Base-by-base conservation (phyloP, 176 grass and related monocot species). In the Zea mays region DNA sequence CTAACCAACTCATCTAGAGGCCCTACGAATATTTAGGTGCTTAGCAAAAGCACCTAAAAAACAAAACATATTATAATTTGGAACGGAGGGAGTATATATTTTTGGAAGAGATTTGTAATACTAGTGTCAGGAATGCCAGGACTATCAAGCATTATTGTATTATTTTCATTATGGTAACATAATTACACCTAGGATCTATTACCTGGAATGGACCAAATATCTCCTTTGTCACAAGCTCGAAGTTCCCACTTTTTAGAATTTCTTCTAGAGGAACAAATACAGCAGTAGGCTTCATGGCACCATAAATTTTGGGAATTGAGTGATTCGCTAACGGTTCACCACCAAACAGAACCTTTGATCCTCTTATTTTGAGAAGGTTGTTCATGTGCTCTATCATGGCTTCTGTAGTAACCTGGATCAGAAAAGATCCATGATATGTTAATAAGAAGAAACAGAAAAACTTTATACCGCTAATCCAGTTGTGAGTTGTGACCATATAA, bases 151-250 rank as follows among this genome's bases (percentile, higher is more conserved):
- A 76, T 54, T 49, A 3, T 1, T 12, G 5, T 50, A 52, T 20
- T 73, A 10, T 59, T 72, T 56, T 41, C 0, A 16, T 39, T 65
- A 44, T 62, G 16, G 9, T 43, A 67, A 62, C 42, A 39, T 41
- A 79, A 7, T 45, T 2, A 7, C 14, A 65, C 37, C 10, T 62
- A 71, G 33, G 34, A 12, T 72, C 19, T 43, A 17, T 84, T 86
- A 95, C 96, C 89, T 98, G 96, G 81, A 98, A 98, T 21, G 96
- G 96, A 21, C 92, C 92, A 81, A 98, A 98, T 81, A 98, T 95
- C 40, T 98, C 92, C 81, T 75, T 92, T 20, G 83, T 98, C 51
- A 90, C 96, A 75, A 92, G 83, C 74, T 92, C 96, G 69, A 95
- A 98, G 34, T 92, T 98, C 37, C 50, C 71, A 33, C 45, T 88